Percentiles rank a stretch among this genome's conserved stretches.
Conservation (phyloP, 495 filamentous ascomycete genomes). For the Aspergillus saccharolyticus region DNA sequence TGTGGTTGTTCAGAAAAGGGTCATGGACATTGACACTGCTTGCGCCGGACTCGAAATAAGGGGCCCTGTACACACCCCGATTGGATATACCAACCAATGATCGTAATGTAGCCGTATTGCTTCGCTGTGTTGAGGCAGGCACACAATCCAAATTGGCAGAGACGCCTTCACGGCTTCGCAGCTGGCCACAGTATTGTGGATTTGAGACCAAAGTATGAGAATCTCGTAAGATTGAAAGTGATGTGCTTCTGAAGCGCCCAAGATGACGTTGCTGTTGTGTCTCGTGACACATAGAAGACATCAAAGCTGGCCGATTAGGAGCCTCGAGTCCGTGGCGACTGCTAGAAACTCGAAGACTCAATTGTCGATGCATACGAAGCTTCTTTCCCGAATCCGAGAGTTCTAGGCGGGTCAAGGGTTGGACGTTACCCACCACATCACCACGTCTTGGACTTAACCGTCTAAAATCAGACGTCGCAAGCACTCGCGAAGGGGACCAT, state of each 20-base stretch:
- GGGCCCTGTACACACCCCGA: not conserved
- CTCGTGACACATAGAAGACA: slow-evolving; percentile 16
- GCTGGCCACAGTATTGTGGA: slow-evolving; percentile 15
- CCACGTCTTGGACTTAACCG: slow-evolving; percentile 2
- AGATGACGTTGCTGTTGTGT: not conserved
- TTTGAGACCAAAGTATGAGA: slow-evolving; percentile 1
- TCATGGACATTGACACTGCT: not conserved
- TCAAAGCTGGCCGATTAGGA: slow-evolving; percentile 3
- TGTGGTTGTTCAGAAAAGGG: not conserved
- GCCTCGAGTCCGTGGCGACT: not conserved
- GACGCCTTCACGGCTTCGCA: slow-evolving; percentile 9
- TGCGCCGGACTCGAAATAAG: not conserved
- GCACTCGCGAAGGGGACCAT: slow-evolving; percentile 26
- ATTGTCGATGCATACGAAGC: slow-evolving; percentile 18
- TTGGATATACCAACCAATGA: not conserved
- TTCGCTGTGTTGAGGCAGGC: not conserved
- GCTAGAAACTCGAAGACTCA: slow-evolving; percentile 19
- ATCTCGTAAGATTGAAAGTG: not conserved
- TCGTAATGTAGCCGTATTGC: not conserved
- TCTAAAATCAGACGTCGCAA: not conserved
- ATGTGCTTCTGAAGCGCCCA: slow-evolving; percentile 11
- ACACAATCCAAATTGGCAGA: not conserved
- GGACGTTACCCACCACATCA: slow-evolving; percentile 8
- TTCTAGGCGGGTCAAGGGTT: not conserved
- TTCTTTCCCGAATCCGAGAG: not conserved